Evolutionary conservation across 192 early-diverging fungal genomes (phyloP), one percentile per base, ranked within the genome.

Genomic region (Coemansia asiatica): DNA sequence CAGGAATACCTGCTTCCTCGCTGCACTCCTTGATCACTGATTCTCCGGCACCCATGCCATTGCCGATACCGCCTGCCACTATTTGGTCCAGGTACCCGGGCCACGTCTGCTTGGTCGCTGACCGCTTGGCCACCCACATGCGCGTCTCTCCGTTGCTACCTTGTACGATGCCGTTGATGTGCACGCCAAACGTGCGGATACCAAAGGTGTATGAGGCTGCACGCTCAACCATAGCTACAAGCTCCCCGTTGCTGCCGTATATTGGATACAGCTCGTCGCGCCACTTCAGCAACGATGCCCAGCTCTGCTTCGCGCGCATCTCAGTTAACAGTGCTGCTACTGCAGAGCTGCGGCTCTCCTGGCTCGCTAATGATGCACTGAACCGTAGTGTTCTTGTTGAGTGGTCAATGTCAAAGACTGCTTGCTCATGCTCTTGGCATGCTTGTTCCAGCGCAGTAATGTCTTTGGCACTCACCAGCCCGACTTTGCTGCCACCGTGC

Each of bases 121-220:
- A 86, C 9, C 97, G 88, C 58, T 85, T 74, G 1, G 90, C 95
- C 31, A 95, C 84, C 95, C 97, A 99, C 90, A 98, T 90, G 23
- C 51, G 23, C 40, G 86, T 80, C 15, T 90, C 67, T 18, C 80
- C 49, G 0, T 75, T 81, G 1, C 60, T 53, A 31, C 22, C 22
- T 0, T 74, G 68, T 1, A 87, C 81, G 72, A 76, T 92, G 0
- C 89, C 95, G 76, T 95, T 99, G 55, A 97, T 51, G 74, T 99
- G 95, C 23, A 91, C 90, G 19, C 97, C 97, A 63, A 89, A 97
- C 2, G 90, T 86, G 16, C 90, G 85, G 0, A 95, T 77, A 6
- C 94, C 97, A 83, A 99, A 88, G 31, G 92, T 71, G 1, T 83
- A 85, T 6, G 88, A 84, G 1, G 91, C 91, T 0, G 91, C 87